Evolutionary conservation across 495 filamentous ascomycete species (phyloP), one percentile per base, ranked within the genome.

Genomic region (Achaetomiella virescens): DNA sequence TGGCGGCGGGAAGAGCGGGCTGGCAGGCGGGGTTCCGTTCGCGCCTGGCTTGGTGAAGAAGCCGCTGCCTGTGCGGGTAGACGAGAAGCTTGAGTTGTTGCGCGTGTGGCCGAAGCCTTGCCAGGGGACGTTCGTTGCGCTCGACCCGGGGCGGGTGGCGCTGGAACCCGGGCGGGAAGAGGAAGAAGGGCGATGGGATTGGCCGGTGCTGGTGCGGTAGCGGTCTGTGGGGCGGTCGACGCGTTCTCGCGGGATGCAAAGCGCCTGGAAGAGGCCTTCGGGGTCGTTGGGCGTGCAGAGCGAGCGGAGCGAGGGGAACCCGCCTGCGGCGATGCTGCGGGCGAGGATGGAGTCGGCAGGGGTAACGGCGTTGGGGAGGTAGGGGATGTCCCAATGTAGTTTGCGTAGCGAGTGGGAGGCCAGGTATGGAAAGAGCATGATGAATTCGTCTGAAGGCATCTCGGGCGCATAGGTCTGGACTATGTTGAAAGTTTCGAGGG

Each of bases 351-450:
- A 76, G 55, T 89, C 90, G 10, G 89, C 87, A 18, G 61, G 55
- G 35, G 72, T 76, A 21, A 74, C 66, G 17, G 64, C 58, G 12
- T 67, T 57, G 7, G 72, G 66, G 14, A 74, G 64, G 54, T 73
- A 71, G 1, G 85, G 80, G 24, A 91, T 80, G 62, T 95, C 89
- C 91, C 91, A 93, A 70, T 93, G 89, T 14, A 93, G 72, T 49
- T 81, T 82, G 54, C 81, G 72, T 0, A 95, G 77, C 18, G 77
- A 81, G 1, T 70, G 66, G 0, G 85, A 91, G 2, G 85, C 85
- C 6, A 96, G 74, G 54, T 89, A 82, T 0, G 86, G 87, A 57
- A 78, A 77, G 18, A 82, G 69, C 70, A 84, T 84, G 36, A 87
- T 76, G 47, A 85, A 81, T 21, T 77, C 73, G 45, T 83, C 84